phyloP scores from a whole-genome alignment of 1,284 basidiomycete genomes.

The Trichosporon faecale region DNA sequence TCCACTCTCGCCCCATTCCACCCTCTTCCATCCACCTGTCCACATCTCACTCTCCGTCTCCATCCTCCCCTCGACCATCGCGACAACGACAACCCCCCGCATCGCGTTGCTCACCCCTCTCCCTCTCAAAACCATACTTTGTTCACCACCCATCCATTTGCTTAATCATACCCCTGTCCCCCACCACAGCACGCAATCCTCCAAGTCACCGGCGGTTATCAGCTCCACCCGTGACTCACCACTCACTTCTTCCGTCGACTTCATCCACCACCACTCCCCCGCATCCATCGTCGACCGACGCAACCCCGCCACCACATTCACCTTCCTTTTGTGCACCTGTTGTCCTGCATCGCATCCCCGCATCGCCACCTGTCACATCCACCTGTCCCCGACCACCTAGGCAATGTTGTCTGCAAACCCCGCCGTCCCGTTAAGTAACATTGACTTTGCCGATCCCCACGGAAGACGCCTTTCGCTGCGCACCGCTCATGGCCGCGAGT shows the following conservation, averaged over 20 bases:
- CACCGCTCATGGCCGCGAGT: constrained; percentile 43
- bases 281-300: no score
- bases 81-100: not conserved
- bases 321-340: not conserved
- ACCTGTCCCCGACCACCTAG: not conserved
- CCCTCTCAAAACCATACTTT: not conserved
- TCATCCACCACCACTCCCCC: not conserved
- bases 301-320: not conserved
- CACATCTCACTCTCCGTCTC: not conserved
- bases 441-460: constrained; percentile 34
- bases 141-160: not conserved
- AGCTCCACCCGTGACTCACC: constrained; percentile 4
- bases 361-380: not conserved
- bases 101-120: not conserved
- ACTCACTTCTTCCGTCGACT: not conserved
- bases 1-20: not conserved
- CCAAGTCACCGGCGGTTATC: not conserved
- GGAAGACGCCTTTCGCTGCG: constrained; percentile 42
- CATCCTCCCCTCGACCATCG: not conserved
- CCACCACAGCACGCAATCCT: not conserved
- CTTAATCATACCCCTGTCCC: not conserved
- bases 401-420: constrained; percentile 49
- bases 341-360: no score
- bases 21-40: not conserved
- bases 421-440: constrained; percentile 45